Evolutionary conservation across 192 early-diverging fungal species (phyloP).

Genomic region (Podila clonocystis): DNA sequence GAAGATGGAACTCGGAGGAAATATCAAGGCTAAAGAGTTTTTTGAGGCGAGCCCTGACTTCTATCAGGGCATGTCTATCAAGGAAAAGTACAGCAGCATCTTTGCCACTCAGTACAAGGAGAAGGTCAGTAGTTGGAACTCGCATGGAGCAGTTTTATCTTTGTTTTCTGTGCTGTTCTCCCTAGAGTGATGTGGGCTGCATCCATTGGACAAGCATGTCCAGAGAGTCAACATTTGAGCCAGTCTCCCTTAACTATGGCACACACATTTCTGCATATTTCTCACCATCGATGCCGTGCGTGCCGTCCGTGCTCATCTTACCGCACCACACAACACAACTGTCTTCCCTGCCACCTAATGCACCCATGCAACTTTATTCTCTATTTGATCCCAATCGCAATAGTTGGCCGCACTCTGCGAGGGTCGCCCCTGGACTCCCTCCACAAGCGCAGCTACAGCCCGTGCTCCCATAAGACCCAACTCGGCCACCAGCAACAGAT

Average conservation of each 20-base stretch:
- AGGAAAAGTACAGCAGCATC: slow-evolving; percentile 88
- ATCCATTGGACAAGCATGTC: no score
- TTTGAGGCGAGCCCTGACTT: slow-evolving; percentile 87
- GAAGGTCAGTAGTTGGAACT: slow-evolving; percentile 65
- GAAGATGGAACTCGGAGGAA: slow-evolving; percentile 95
- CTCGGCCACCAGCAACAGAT: slow-evolving; percentile 39
- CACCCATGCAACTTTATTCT: background rate
- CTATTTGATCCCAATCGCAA: background rate
- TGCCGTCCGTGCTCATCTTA: slow-evolving; percentile 27
- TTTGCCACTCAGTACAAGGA: slow-evolving; percentile 90
- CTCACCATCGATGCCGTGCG: slow-evolving; percentile 19
- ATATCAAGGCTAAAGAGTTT: slow-evolving; percentile 85
- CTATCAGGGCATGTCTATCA: slow-evolving; percentile 74
- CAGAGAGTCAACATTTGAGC: no score
- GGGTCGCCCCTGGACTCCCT: slow-evolving; percentile 66
- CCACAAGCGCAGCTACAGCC: slow-evolving; percentile 23
- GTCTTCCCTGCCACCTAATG: no score
- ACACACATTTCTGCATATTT: slow-evolving; percentile 43
- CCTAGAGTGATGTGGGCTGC: no score
- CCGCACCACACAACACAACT: background rate
- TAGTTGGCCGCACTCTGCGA: slow-evolving; percentile 69
- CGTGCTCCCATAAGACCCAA: slow-evolving; percentile 39
- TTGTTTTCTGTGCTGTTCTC: no score
- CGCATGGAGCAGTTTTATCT: no score
- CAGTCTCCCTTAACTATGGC: background rate